A percentile compares a stretch with the other conserved stretches of the same genome.
Conservation (phyloP, 495 filamentous ascomycete species). For the Podospora conica region DNA sequence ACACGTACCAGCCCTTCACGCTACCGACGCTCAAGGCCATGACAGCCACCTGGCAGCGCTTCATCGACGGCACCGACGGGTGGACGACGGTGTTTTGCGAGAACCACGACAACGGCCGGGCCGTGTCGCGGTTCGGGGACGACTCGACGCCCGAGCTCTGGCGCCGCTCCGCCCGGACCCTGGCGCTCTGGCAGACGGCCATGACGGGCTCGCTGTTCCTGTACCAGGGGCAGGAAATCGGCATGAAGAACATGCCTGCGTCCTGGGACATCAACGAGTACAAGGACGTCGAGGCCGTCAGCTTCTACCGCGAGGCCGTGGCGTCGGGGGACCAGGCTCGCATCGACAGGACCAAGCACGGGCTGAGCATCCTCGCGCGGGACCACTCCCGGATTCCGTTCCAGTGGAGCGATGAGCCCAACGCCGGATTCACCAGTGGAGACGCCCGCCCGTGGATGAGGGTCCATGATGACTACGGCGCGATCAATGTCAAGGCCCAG, state of each 20-base stretch:
- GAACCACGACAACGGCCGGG: constrained; percentile 66
- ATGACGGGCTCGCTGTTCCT: constrained; percentile 65
- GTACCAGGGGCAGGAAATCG: constrained; percentile 74
- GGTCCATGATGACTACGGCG: constrained; percentile 46
- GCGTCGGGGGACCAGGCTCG: constrained; percentile 30
- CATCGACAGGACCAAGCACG: constrained; percentile 49
- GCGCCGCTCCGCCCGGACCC: constrained; percentile 50
- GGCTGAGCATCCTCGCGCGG: constrained; percentile 49
- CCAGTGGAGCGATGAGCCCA: constrained; percentile 49
- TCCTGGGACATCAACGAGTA: constrained; percentile 62
- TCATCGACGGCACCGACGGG: constrained; percentile 60
- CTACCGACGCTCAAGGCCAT: constrained; percentile 53
- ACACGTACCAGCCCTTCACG: constrained; percentile 34
- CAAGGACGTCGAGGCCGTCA: constrained; percentile 64
- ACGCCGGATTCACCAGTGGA: constrained; percentile 23
- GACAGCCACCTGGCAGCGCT: constrained; percentile 58
- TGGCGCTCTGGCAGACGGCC: constrained; percentile 38
- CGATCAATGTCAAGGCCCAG: constrained; percentile 49
- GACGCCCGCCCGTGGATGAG: constrained; percentile 48
- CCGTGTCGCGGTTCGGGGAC: constrained; percentile 51
- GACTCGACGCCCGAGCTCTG: constrained; percentile 44
- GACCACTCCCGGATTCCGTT: constrained; percentile 54
- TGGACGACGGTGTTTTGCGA: constrained; percentile 71
- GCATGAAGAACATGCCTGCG: constrained; percentile 63
- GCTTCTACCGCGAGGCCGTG: constrained; percentile 47